phyloP scores from a whole-genome alignment of 2,329 filamentous ascomycete genomes.

The Botrytis elliptica region DNA sequence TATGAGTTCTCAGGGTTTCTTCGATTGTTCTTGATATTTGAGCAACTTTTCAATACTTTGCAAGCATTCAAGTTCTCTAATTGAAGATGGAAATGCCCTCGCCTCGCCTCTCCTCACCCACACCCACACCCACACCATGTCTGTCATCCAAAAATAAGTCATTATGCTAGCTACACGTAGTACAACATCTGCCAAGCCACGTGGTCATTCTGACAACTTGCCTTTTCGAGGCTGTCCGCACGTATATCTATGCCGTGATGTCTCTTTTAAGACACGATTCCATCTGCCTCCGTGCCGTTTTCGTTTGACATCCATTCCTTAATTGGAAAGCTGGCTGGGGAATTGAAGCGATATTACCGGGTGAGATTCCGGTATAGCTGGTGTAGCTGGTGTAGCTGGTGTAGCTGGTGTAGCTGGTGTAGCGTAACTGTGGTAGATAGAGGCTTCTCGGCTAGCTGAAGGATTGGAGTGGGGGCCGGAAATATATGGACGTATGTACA shows the following conservation, averaged over 20 bases:
- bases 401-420: neutral
- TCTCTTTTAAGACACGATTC: neutral
- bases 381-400: too few relatives aligned
- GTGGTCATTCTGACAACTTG: slow-evolving; percentile 12
- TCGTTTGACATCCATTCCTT: slow-evolving; percentile 1
- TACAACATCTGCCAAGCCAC: slow-evolving; percentile 12
- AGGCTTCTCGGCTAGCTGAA: neutral
- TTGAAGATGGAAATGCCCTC: neutral
- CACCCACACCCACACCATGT: neutral
- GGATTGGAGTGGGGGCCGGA: neutral
- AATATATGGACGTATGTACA: neutral
- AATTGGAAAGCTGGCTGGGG: neutral
- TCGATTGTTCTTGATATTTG: neutral
- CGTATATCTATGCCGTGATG: slow-evolving; percentile 9
- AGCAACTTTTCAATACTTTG: neutral
- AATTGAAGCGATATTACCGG: neutral
- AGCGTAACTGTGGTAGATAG: neutral
- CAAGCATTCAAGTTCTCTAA: neutral
- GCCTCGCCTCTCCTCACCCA: neutral
- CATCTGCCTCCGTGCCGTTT: slow-evolving; percentile 1
- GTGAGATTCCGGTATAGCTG: neutral
- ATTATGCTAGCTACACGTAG: neutral
- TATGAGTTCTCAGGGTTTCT: neutral
- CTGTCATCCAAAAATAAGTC: neutral
- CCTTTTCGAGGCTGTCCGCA: neutral